Percentiles rank a stretch among this genome's conserved stretches.
Evolutionary conservation across 371 early-diverging fungal genomes (phyloP).

Genomic region (Lichtheimia ornata): DNA sequence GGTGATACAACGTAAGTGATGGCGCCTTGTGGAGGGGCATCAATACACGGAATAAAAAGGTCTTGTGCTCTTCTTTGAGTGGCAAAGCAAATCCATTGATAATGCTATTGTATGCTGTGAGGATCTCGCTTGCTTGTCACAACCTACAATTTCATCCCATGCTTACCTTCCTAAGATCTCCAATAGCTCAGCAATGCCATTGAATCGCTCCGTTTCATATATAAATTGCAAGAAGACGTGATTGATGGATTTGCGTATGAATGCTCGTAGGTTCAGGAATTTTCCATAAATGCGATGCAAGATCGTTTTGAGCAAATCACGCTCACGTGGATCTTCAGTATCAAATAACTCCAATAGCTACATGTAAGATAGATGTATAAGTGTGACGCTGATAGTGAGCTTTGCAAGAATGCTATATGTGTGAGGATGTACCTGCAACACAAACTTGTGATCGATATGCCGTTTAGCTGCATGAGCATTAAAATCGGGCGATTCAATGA

Average conservation of each 20-base stretch:
- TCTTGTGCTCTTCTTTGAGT: conserved; percentile 96
- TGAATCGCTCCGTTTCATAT: conserved; percentile 94
- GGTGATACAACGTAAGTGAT: conserved; percentile 87
- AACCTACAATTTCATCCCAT: background rate
- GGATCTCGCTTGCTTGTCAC: background rate
- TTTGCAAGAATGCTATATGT: too few species aligned
- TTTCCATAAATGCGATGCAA: conserved; percentile 97
- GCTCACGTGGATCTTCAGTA: conserved; percentile 96
- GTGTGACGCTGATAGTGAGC: too few species aligned
- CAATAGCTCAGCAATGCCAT: conserved; percentile 95
- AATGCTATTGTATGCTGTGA: conserved; percentile 60
- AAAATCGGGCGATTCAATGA: conserved; percentile 95
- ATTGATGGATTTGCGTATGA: conserved; percentile 94
- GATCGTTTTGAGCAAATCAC: conserved; percentile 96
- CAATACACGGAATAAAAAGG: conserved; percentile 88
- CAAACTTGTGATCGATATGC: conserved; percentile 22
- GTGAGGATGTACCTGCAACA: conserved; percentile 55
- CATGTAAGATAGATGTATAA: too few species aligned
- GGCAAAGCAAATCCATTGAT: conserved; percentile 98
- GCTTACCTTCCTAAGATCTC: conserved; percentile 91
- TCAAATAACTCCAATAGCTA: conserved; percentile 93
- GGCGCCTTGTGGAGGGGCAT: conserved; percentile 94
- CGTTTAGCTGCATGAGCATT: conserved; percentile 82
- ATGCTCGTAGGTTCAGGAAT: conserved; percentile 91
- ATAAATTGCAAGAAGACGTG: conserved; percentile 96